Evolutionary conservation across 2,329 filamentous ascomycete species (phyloP).

Genomic region (Trematosphaeria pertusa): DNA sequence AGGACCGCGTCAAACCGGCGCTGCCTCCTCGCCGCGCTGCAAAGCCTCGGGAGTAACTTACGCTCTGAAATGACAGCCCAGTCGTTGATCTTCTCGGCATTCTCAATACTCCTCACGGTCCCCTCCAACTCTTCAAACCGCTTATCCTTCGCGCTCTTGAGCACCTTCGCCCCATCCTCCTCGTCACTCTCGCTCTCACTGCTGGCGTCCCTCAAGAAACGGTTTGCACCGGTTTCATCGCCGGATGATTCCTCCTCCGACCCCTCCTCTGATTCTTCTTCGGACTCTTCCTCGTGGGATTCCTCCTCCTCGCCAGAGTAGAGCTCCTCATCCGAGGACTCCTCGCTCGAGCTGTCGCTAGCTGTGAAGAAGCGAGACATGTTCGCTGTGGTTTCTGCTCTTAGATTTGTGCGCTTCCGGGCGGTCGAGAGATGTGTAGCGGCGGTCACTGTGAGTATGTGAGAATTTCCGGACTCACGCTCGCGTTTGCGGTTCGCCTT

Average conservation of each 20-base stretch:
- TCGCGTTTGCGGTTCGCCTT: constrained; percentile 20
- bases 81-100: constrained; percentile 96
- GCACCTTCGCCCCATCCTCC: constrained; percentile 81
- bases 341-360: constrained; percentile 94
- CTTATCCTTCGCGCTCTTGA: constrained; percentile 99
- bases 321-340: constrained; percentile 92
- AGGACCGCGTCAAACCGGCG: background rate
- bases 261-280: constrained; percentile 63
- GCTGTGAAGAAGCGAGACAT: constrained; percentile 94
- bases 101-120: constrained; percentile 90
- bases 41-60: constrained; percentile 55
- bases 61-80: constrained; percentile 92
- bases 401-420: constrained; percentile 33
- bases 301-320: constrained; percentile 75
- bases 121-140: constrained; percentile 90
- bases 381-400: constrained; percentile 28
- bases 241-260: constrained; percentile 58
- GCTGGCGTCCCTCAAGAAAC: constrained; percentile 81
- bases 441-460: constrained; percentile 16
- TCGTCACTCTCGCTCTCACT: constrained; percentile 85
- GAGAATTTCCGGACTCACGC: constrained; percentile 19
- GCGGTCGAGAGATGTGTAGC: constrained; percentile 16
- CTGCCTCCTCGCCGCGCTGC: background rate
- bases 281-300: constrained; percentile 64
- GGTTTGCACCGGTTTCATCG: constrained; percentile 73